These are phyloP conservation scores for Somion occarium DNA, from an alignment of 1,284 basidiomycete genomes.

Conservation along the genomic window DNA sequence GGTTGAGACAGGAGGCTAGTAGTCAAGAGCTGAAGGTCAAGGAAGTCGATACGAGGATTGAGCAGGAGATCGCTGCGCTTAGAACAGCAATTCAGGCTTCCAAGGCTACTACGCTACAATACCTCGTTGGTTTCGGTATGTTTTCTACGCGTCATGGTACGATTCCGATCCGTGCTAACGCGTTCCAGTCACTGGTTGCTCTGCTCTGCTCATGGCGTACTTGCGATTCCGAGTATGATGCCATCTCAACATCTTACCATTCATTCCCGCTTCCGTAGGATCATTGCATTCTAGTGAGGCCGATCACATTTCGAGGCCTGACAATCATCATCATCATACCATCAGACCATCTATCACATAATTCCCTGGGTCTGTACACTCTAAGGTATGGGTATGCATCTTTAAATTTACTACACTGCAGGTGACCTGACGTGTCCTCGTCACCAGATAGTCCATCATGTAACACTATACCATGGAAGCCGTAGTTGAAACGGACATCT, in stretches of 20 bases:
- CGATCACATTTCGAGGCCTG: too few species aligned
- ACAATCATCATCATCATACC: too few species aligned
- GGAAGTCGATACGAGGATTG: slow-evolving; percentile 96
- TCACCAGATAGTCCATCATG: background rate
- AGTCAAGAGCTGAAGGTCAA: slow-evolving; percentile 96
- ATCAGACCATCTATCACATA: too few species aligned
- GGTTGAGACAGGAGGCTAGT: slow-evolving; percentile 91
- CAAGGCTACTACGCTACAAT: slow-evolving; percentile 84
- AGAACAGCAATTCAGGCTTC: slow-evolving; percentile 90
- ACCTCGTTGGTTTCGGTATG: slow-evolving; percentile 76
- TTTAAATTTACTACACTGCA: too few species aligned
- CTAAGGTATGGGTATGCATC: too few species aligned
- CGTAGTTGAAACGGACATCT: too few species aligned
- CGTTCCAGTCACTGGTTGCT: slow-evolving; percentile 72
- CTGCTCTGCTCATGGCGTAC: slow-evolving; percentile 84
- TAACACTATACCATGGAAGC: background rate
- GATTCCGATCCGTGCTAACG: background rate
- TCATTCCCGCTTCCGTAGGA: background rate
- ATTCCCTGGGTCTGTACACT: too few species aligned
- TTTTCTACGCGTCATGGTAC: background rate
- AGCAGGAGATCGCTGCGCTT: slow-evolving; percentile 91
- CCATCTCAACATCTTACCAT: background rate
- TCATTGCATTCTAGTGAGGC: background rate
- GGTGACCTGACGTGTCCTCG: background rate
- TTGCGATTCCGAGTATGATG: slow-evolving; percentile 56